Percentiles rank a stretch among this genome's conserved stretches.
These are phyloP conservation scores for Starmera amethionina DNA, from an alignment of 805 yeast genomes.

Conservation along the genomic window DNA sequence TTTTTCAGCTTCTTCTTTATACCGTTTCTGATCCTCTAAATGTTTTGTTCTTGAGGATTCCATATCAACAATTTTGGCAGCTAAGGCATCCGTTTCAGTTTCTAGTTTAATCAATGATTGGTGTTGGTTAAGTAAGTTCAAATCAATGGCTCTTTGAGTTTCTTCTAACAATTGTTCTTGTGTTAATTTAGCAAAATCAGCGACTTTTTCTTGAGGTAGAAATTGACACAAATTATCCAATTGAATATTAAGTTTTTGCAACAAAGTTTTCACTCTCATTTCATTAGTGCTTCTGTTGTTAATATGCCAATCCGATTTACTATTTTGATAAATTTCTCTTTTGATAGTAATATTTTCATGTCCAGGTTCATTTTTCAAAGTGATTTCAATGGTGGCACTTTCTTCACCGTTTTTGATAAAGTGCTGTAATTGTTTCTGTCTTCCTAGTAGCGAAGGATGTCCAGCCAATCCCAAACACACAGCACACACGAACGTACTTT, in stretches of 20 bases:
- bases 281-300: slow-evolving; percentile 34
- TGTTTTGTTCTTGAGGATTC: slow-evolving; percentile 22
- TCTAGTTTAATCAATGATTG: slow-evolving; percentile 45
- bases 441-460: slow-evolving; percentile 61
- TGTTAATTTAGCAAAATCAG: slow-evolving; percentile 76
- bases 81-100: slow-evolving; percentile 24
- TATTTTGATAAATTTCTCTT: slow-evolving; percentile 23
- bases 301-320: slow-evolving; percentile 43
- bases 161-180: slow-evolving; percentile 67
- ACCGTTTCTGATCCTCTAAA: slow-evolving; percentile 24
- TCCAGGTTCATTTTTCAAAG: slow-evolving; percentile 24
- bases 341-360: slow-evolving; percentile 31
- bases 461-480: slow-evolving; percentile 86
- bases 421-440: slow-evolving; percentile 45
- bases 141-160: slow-evolving; percentile 74
- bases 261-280: slow-evolving; percentile 30
- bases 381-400: slow-evolving; percentile 24
- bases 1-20: slow-evolving; percentile 39
- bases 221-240: slow-evolving; percentile 89
- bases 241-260: slow-evolving; percentile 59
- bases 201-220: slow-evolving; percentile 90
- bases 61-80: slow-evolving; percentile 27
- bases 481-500: slow-evolving; percentile 88
- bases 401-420: slow-evolving; percentile 64
- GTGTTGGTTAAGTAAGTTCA: slow-evolving; percentile 48